Evolutionary conservation across 768 basidiomycete species (phyloP).

Genomic region (Hygrocybe punicea): DNA sequence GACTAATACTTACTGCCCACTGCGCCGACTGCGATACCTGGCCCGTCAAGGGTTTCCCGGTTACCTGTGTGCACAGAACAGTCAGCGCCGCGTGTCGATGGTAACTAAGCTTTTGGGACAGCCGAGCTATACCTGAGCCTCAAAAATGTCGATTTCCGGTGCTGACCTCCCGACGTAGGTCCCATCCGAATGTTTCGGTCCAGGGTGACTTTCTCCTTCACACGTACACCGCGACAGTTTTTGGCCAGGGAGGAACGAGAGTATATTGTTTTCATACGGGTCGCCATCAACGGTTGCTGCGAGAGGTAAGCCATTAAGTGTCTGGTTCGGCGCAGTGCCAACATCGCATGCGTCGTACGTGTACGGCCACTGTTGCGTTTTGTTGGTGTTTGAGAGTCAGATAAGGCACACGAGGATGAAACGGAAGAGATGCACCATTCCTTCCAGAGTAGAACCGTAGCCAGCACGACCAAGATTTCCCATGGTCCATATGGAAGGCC

Average conservation of each 20-base stretch:
- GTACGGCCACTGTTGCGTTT: conserved; percentile 66
- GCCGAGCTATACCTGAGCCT: conserved; percentile 55
- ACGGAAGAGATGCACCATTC: conserved; percentile 48
- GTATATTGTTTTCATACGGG: conserved; percentile 32
- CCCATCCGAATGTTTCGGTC: conserved; percentile 70
- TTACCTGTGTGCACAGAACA: conserved; percentile 41
- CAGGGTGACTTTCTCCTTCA: conserved; percentile 75
- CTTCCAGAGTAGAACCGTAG: conserved; percentile 81
- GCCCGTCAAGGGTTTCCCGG: conserved; percentile 41
- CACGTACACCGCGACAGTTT: conserved; percentile 86
- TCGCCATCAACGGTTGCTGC: conserved; percentile 64
- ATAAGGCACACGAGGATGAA: neutral
- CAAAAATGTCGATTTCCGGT: conserved; percentile 89
- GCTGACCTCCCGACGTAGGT: conserved; percentile 77
- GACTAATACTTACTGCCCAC: conserved; percentile 57
- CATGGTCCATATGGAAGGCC: conserved; percentile 84
- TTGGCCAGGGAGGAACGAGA: conserved; percentile 81
- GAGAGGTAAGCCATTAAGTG: conserved; percentile 61
- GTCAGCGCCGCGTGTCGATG: neutral
- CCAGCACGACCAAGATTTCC: conserved; percentile 72
- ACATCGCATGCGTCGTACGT: conserved; percentile 80
- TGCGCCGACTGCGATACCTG: conserved; percentile 84
- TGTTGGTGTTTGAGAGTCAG: neutral
- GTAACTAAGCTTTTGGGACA: neutral
- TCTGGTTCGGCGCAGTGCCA: conserved; percentile 81